Evolutionary conservation across 305 asterid genomes (phyloP), one percentile per base, ranked within the genome.

Genomic region (Solanum hybrid): DNA sequence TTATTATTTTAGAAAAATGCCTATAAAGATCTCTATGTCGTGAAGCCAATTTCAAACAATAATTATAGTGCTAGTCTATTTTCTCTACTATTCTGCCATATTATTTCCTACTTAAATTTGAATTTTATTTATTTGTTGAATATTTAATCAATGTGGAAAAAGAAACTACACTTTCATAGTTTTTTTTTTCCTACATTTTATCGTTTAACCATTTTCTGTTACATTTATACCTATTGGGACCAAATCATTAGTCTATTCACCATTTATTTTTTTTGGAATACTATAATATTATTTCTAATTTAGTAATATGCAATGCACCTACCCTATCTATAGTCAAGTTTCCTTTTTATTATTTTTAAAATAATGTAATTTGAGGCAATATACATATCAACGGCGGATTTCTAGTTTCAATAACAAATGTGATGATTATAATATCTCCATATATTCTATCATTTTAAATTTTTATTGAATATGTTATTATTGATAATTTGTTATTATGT

Each of bases 41-140:
- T 82, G 26, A 82, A 16, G 29, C 37, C 27, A 82, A 46, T 27
- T 82, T 82, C 37, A 81, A 24, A 17, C 38, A 82, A 46, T 46
- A 29, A 14, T 29, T 46, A 4, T 29, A 82, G 38, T 82, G 40
- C 40, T 82, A 88, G 72, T 78, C 91, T 87, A 89, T 89, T 87
- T 89, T 90, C 88, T 79, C 91, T 89, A 87, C 93, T 86, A 91
- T 91, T 90, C 95, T 96, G 95, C 93, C 97, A 94, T 79, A 79
- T 79, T 35, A 46, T 75, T 40, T 89, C 81, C 82, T 87, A 31
- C 77, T 85, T 77, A 38, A 51, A 37, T 75, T 51, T 9, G 24
- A 88, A 34, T 27, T 66, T 31, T 86, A 87, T 87, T 73, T 73
- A 87, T 38, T 73, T 60, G 13, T 75, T 87, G 85, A 75, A 32